phyloP scores from a whole-genome alignment of 768 basidiomycete genomes.

The Hortiboletus campestris region DNA sequence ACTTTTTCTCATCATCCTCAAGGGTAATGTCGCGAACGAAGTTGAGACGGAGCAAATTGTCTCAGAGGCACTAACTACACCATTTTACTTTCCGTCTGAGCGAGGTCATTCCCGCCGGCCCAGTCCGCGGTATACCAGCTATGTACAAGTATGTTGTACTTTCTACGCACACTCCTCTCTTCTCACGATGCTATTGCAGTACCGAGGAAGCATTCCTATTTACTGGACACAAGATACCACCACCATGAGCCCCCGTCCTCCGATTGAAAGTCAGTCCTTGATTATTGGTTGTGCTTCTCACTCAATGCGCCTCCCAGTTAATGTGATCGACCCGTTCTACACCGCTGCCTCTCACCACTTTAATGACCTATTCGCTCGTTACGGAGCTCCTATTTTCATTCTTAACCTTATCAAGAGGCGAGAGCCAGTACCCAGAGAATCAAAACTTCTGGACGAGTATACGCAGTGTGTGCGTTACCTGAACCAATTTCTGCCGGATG shows the following conservation, averaged over 20 bases:
- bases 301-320: constrained; percentile 51
- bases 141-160: constrained; percentile 67
- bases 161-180: neutral
- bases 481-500: constrained; percentile 90
- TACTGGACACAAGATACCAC: constrained; percentile 96
- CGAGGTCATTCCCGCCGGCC: constrained; percentile 48
- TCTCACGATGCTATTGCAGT: constrained; percentile 41
- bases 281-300: neutral
- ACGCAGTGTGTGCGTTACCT: constrained; percentile 89
- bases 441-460: constrained; percentile 87
- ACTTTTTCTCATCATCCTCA: neutral
- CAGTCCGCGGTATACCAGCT: constrained; percentile 89
- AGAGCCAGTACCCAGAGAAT: constrained; percentile 78
- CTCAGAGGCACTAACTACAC: constrained; percentile 82
- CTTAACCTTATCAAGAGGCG: constrained; percentile 92
- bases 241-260: constrained; percentile 88
- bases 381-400: constrained; percentile 86
- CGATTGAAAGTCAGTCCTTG: constrained; percentile 80
- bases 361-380: constrained; percentile 83
- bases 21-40: constrained; percentile 99
- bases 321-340: constrained; percentile 92
- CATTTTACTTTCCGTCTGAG: constrained; percentile 72
- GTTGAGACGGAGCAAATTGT: constrained; percentile 99
- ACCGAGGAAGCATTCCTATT: constrained; percentile 92
- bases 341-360: constrained; percentile 92